phyloP scores from a whole-genome alignment of 768 basidiomycete species.

The Suillus spraguei region DNA sequence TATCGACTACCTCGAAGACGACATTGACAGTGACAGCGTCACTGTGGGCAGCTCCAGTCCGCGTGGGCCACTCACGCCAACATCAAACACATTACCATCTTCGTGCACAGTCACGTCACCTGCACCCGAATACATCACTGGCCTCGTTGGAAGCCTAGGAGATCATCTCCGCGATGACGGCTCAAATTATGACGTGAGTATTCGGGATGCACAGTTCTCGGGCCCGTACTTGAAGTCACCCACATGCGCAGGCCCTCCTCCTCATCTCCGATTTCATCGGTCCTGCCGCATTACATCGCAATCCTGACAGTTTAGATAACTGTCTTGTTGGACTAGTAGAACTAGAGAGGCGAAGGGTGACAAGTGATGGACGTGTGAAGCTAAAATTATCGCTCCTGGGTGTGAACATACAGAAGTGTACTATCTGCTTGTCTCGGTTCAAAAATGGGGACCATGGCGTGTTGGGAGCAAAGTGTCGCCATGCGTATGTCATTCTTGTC shows the following conservation, averaged over 20 bases:
- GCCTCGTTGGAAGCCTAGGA: conserved; percentile 59
- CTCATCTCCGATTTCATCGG: conserved; percentile 65
- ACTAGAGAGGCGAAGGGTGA: conserved; percentile 58
- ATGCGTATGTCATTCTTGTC: conserved; percentile 42
- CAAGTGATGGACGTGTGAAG: conserved; percentile 69
- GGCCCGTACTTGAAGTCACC: conserved; percentile 22
- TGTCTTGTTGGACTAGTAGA: conserved; percentile 49
- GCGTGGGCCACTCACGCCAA: conserved; percentile 34
- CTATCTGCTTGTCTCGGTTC: conserved; percentile 75
- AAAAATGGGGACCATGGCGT: conserved; percentile 57
- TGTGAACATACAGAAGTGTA: conserved; percentile 65
- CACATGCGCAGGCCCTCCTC: conserved; percentile 51
- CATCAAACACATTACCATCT: conserved; percentile 28
- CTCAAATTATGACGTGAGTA: conserved; percentile 66
- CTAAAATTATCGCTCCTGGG: conserved; percentile 69
- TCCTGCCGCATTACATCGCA: conserved; percentile 40
- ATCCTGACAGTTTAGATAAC: conserved; percentile 18
- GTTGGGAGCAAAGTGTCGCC: conserved; percentile 59
- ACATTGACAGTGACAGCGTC: conserved; percentile 31
- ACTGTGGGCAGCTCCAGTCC: conserved; percentile 30
- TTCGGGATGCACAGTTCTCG: conserved; percentile 22
- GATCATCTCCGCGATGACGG: conserved; percentile 47
- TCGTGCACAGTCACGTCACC: conserved; percentile 33
- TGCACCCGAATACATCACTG: conserved; percentile 61
- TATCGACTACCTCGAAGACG: conserved; percentile 29